Evolutionary conservation across 2,329 filamentous ascomycete genomes (phyloP), one percentile per base, ranked within the genome.

Genomic region (Biscogniauxia marginata): DNA sequence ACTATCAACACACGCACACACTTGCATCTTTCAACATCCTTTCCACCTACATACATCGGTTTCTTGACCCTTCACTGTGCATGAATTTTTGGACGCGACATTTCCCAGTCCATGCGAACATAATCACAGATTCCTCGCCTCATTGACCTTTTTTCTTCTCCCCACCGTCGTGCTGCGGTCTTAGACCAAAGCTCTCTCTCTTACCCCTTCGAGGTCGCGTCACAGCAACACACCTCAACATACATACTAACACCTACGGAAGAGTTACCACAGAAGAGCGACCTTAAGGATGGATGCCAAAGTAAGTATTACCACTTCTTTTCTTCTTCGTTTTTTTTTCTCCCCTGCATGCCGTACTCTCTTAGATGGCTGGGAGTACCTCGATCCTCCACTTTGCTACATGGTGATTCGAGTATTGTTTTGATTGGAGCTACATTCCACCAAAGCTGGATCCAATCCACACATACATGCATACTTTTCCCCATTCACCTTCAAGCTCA

Each of bases 261-360:
- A 34, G 30, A 7, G 16, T 34, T 16, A 7, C 30, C 16, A 34
- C 44, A 22, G 18, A 46, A 46, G 11, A 47, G 45, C 16, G 39
- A 18, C 43, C 23, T 23, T 50, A 34, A 57, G 48, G 20, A 69
- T 69, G 67, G 65, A 69, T 50, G 59, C 61, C 20, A 64, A 53
- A 58, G 67, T 67, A 65, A 63, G 66, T 62, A n/a, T 45, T 48
- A 47, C 16, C 51, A 39, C 46, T 45, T 16, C 4, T 39, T 45
- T 6, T 19, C 46, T 44, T 18, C 16, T 25, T 45, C 49, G 22
- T 47, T 13, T 50, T 25, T 47, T 46, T 44, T 34, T 54, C 47
- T 50, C 13, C 54, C 43, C 39, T 51, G 51, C 50, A 45, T 34
- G 18, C 46, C 47, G 47, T 39, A 39, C 43, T 53, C 50, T 24